These are phyloP conservation scores for Russula earlei DNA, from an alignment of 768 basidiomycete genomes.

Conservation along the genomic window DNA sequence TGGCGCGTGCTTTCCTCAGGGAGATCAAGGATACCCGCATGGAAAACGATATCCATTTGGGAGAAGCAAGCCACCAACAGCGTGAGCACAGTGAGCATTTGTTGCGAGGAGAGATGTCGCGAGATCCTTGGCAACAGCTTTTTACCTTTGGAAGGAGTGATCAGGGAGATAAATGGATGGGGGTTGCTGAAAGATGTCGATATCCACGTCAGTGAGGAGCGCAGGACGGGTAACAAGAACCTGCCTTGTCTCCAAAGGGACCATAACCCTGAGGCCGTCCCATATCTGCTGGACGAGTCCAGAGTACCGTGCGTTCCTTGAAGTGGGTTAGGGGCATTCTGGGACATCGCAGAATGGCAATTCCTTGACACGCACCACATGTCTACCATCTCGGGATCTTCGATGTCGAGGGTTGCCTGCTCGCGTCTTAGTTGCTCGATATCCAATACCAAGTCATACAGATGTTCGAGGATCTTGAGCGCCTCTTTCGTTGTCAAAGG, in stretches of 20 bases:
- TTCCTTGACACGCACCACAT: constrained; percentile 17
- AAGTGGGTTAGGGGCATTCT: not conserved
- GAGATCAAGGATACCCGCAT: constrained; percentile 64
- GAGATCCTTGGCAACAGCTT: constrained; percentile 81
- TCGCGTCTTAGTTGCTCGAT: constrained; percentile 80
- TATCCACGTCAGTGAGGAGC: not conserved
- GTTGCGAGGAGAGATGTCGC: constrained; percentile 67
- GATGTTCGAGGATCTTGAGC: constrained; percentile 65
- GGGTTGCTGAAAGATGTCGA: constrained; percentile 61
- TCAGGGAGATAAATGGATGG: constrained; percentile 92
- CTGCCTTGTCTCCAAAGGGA: constrained; percentile 89
- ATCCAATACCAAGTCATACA: constrained; percentile 78
- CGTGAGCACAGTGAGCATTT: constrained; percentile 81
- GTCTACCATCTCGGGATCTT: constrained; percentile 39
- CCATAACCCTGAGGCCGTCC: constrained; percentile 75
- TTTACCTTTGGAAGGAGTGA: constrained; percentile 87
- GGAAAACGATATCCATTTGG: constrained; percentile 83
- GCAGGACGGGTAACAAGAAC: constrained; percentile 6
- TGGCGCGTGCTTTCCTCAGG: constrained; percentile 52
- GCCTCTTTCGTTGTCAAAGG: constrained; percentile 74
- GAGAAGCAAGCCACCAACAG: constrained; percentile 90
- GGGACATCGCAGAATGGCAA: not conserved
- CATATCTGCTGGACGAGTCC: constrained; percentile 63
- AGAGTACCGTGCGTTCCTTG: constrained; percentile 51
- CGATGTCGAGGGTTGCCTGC: constrained; percentile 58